Conservation (phyloP, 2,329 filamentous ascomycete species). For the Cercospora nicotianae region DNA sequence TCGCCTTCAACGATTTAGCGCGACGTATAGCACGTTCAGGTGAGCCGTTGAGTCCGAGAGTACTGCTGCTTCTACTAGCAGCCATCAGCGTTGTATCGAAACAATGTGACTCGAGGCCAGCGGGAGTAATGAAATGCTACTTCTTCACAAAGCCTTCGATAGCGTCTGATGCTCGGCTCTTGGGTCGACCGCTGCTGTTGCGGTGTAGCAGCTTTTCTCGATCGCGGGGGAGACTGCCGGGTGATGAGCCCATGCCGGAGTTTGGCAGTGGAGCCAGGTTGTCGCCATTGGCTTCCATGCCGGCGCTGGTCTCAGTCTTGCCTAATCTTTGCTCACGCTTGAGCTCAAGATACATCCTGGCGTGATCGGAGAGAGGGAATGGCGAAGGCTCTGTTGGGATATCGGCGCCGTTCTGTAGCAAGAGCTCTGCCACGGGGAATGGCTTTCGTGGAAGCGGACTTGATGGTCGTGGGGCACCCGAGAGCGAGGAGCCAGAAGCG, state of each 20-base stretch:
- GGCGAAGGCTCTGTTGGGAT: slow-evolving; percentile 74
- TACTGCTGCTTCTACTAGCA: slow-evolving; percentile 4
- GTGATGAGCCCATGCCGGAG: slow-evolving; percentile 18
- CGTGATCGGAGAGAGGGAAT: slow-evolving; percentile 78
- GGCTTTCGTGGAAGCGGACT: slow-evolving; percentile 47
- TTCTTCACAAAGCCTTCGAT: slow-evolving; percentile 37
- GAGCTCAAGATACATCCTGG: slow-evolving; percentile 81
- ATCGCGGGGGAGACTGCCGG: slow-evolving; percentile 13
- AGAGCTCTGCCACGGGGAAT: slow-evolving; percentile 86
- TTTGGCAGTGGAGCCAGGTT: slow-evolving; percentile 62
- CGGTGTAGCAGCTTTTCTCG: slow-evolving; percentile 33
- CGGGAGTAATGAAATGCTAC: slow-evolving; percentile 30
- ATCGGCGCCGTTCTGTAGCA: slow-evolving; percentile 91
- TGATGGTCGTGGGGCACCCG: slow-evolving; percentile 40
- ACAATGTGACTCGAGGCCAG: slow-evolving; percentile 9
- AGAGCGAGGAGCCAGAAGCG: slow-evolving; percentile 27
- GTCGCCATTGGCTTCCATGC: slow-evolving; percentile 49
- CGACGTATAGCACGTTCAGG: slow-evolving; percentile 18
- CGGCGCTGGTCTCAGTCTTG: slow-evolving; percentile 27
- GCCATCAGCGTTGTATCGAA: slow-evolving; percentile 8
- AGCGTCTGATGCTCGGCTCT: slow-evolving; percentile 30
- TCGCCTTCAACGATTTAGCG: slow-evolving; percentile 13
- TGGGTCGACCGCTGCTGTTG: slow-evolving; percentile 29
- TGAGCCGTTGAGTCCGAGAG: not conserved
- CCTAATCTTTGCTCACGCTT: slow-evolving; percentile 56